Evolutionary conservation across 1,284 basidiomycete genomes (phyloP), one percentile per base, ranked within the genome.

Genomic region (Chondrostereum purpureum): DNA sequence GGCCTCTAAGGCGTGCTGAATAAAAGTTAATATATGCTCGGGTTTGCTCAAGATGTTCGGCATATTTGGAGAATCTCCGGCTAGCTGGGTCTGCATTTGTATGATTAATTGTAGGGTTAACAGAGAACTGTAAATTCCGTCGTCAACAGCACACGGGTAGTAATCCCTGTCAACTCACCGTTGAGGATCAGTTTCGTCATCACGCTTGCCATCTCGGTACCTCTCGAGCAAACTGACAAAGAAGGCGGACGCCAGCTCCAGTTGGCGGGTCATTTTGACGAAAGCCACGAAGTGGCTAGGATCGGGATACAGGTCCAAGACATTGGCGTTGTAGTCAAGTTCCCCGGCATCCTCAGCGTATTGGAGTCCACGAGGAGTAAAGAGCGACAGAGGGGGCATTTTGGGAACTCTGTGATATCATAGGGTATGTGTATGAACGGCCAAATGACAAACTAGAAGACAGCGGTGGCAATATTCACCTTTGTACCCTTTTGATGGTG

Each of bases 21-120:
- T 73, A 57, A 94, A 95, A 1, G 73, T 70, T 11, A 94, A 63
- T 6, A 92, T 75, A 48, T 92, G 81, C 11, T 76, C 73, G 1
- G 87, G 81, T 43, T 82, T 78, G 42, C 72, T 76, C 39, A 92
- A 69, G n/a, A 91, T 76, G n/a, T n/a, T n/a, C n/a, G n/a, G n/a
- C n/a, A n/a, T n/a, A 47, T 75, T 80, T 2, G 76, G 72, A n/a
- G 69, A 72, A 13, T 68, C 67, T 21, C 65, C 61, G 0, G 82
- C 75, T 2, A 89, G 62, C 37, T 78, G 73, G 2, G 76, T 71
- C 55, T 92, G 88, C 69, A 93, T 84, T 55, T 85, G 78, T 51
- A 91, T 69, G 18, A 89, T 78, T 23, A 93, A 67, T 56, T 91
- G 87, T 16, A 93, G 70, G 53, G 81, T 80, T 2, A 87, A 68